Conservation (phyloP, 768 basidiomycete species). For the Leucosporidium scottii region DNA sequence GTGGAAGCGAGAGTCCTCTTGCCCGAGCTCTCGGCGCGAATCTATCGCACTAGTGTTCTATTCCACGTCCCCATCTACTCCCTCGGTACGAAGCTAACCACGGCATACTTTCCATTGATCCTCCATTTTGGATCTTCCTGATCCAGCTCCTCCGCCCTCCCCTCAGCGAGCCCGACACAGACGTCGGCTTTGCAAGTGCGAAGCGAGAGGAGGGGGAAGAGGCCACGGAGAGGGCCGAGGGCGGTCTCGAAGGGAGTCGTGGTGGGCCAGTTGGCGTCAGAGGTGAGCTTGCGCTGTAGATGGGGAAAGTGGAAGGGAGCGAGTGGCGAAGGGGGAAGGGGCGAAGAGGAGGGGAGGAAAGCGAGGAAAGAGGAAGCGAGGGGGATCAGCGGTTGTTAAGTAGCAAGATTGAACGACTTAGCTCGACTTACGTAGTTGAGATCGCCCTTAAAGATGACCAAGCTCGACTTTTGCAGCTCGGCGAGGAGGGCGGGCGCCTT, state of each 20-base stretch:
- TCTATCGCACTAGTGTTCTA: too few species aligned
- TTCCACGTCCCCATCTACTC: too few species aligned
- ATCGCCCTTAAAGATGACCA: slow-evolving; percentile 90
- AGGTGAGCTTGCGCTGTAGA: slow-evolving; percentile 59
- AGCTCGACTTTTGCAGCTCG: slow-evolving; percentile 51
- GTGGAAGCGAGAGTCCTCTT: too few species aligned
- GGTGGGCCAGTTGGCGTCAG: slow-evolving; percentile 80
- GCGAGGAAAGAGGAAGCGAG: background rate
- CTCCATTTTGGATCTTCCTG: slow-evolving; percentile 64
- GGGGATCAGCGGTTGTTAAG: slow-evolving; percentile 9
- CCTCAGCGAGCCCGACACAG: slow-evolving; percentile 68
- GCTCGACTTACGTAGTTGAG: slow-evolving; percentile 57
- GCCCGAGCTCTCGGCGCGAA: too few species aligned
- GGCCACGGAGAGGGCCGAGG: slow-evolving; percentile 68
- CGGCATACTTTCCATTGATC: slow-evolving; percentile 61
- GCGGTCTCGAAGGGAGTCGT: slow-evolving; percentile 67
- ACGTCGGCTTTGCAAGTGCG: slow-evolving; percentile 96
- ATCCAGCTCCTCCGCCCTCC: slow-evolving; percentile 57
- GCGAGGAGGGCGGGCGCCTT: slow-evolving; percentile 49
- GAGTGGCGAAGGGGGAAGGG: slow-evolving; percentile 53
- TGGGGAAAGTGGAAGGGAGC: slow-evolving; percentile 9
- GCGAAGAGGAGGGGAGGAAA: too few species aligned
- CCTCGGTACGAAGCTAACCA: too few species aligned
- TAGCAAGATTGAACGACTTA: slow-evolving; percentile 39
- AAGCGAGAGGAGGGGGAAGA: slow-evolving; percentile 73